These are phyloP conservation scores for Emmonsiellopsis sp. DNA, from an alignment of 2,329 filamentous ascomycete species.

Conservation along the genomic window DNA sequence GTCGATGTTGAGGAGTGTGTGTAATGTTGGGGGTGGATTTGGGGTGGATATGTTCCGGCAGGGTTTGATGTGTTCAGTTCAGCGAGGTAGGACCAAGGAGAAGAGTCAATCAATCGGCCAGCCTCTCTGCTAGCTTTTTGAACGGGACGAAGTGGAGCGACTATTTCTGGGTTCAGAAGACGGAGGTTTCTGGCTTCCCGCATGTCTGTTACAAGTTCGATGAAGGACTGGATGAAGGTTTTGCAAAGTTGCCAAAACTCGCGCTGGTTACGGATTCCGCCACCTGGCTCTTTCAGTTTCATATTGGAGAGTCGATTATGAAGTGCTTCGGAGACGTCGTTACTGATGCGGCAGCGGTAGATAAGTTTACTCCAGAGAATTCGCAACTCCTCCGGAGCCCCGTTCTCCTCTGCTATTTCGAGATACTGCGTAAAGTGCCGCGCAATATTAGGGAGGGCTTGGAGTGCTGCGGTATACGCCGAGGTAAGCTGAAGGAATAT, in stretches of 20 bases:
- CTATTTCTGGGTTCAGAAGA: conserved; percentile 55
- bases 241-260: conserved; percentile 65
- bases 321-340: conserved; percentile 65
- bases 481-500: conserved; percentile 69
- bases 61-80: conserved; percentile 28
- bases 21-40: conserved; percentile 16
- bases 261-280: conserved; percentile 50
- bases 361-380: conserved; percentile 64
- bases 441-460: conserved; percentile 61
- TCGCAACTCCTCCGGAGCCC: conserved; percentile 51
- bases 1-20: conserved; percentile 20
- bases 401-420: conserved; percentile 53
- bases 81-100: conserved; percentile 52
- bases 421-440: conserved; percentile 57
- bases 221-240: conserved; percentile 40
- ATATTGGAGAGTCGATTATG: conserved; percentile 66
- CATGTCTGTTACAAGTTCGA: conserved; percentile 40
- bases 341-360: conserved; percentile 58
- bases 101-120: conserved; percentile 59
- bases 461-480: conserved; percentile 64
- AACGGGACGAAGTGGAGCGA: conserved; percentile 65
- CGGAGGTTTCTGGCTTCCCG: conserved; percentile 38
- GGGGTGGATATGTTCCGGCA: conserved; percentile 21
- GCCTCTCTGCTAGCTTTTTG: conserved; percentile 78
- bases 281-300: conserved; percentile 74